phyloP scores from a whole-genome alignment of 306 rosid species.

The Quercus wislizeni region DNA sequence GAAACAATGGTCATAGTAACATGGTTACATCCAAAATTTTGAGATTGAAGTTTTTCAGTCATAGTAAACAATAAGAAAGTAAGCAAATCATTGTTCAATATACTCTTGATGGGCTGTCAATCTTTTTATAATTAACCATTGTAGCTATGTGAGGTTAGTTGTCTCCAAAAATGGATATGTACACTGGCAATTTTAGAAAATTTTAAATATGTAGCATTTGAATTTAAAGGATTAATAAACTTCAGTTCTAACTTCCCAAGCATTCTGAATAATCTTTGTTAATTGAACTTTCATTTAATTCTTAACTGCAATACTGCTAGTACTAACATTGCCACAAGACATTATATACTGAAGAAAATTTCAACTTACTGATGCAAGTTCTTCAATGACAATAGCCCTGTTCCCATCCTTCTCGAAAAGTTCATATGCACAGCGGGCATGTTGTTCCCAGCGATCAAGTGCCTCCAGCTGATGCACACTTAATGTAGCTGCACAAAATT shows the following conservation, averaged over 20 bases:
- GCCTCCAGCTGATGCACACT: slow-evolving; percentile 99
- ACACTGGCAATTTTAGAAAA: no score
- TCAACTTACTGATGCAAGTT: slow-evolving; percentile 88
- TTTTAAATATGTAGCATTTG: no score
- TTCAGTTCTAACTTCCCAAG: no score
- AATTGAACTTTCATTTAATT: no score
- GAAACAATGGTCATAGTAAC: slow-evolving; percentile 3
- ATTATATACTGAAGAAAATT: neutral
- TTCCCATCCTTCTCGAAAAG: slow-evolving; percentile 94
- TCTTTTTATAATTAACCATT: neutral
- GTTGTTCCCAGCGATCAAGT: slow-evolving; percentile 95
- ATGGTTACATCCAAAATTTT: neutral
- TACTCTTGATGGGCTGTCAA: neutral
- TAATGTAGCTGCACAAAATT: slow-evolving; percentile 89
- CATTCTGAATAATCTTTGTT: no score
- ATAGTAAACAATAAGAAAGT: neutral
- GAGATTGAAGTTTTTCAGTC: neutral
- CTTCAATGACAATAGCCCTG: slow-evolving; percentile 91
- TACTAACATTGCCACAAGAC: neutral
- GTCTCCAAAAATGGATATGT: no score
- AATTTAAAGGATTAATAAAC: no score
- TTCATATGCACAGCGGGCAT: slow-evolving; percentile 92
- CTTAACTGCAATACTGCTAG: no score
- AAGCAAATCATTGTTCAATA: neutral
- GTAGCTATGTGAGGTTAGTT: neutral